phyloP scores from a whole-genome alignment of 2,329 filamentous ascomycete genomes.

The Fusarium sp. region DNA sequence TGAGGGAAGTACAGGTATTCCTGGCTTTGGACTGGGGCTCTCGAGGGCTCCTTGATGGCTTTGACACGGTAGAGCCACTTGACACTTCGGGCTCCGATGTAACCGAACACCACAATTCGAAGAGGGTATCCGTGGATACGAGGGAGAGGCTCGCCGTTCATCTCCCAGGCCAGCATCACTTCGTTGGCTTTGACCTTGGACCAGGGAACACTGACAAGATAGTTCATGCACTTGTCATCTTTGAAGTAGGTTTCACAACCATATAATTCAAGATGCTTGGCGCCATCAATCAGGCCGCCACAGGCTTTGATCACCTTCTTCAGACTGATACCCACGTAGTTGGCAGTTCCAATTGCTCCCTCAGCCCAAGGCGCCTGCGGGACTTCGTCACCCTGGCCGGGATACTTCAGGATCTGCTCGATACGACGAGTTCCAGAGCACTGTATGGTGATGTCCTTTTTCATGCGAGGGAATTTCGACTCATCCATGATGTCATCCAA shows the following conservation, averaged over 20 bases:
- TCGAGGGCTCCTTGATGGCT: constrained; percentile 67
- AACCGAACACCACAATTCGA: constrained; percentile 72
- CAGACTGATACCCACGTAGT: constrained; percentile 72
- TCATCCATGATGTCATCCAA: constrained; percentile 73
- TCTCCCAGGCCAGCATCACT: constrained; percentile 77
- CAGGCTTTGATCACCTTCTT: constrained; percentile 80
- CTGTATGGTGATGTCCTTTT: constrained; percentile 73
- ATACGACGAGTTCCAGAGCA: constrained; percentile 77
- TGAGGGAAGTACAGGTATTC: constrained; percentile 79
- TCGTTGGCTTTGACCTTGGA: constrained; percentile 76
- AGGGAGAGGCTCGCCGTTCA: constrained; percentile 76
- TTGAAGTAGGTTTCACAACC: constrained; percentile 83
- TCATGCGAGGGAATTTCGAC: constrained; percentile 68
- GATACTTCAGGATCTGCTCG: constrained; percentile 75
- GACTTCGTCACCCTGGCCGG: constrained; percentile 75
- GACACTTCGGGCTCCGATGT: constrained; percentile 74
- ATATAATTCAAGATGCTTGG: constrained; percentile 75
- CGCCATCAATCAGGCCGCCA: constrained; percentile 68
- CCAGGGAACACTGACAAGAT: constrained; percentile 75
- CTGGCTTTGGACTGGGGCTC: constrained; percentile 72
- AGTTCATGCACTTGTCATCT: constrained; percentile 73
- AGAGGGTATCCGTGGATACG: constrained; percentile 76
- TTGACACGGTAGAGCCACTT: constrained; percentile 75
- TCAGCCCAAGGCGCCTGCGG: constrained; percentile 71
- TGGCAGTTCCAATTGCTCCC: constrained; percentile 76